Base-by-base conservation (phyloP, 73 alveolate genomes). In the Paramecium primaurelia region DNA sequence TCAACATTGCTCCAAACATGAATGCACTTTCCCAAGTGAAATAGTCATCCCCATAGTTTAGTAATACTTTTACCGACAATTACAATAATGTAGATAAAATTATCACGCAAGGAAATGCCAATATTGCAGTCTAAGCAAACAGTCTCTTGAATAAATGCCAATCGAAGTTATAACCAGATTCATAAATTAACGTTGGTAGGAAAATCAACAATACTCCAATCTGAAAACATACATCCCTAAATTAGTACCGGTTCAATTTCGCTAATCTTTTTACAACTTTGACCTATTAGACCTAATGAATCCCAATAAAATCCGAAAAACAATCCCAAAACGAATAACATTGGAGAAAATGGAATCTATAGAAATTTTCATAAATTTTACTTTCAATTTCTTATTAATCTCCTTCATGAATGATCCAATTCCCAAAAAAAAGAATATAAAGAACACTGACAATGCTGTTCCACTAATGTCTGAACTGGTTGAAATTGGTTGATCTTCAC, bases 11-110 rank as follows among this genome's bases (percentile, higher is more conserved):
- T 34, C 98, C 98, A 36, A 95, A 95, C 93, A 95, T 51, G 25
- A 95, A 93, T 0, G 96, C 93, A 4, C 95, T 96, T 36, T 75
- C 87, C 95, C 96, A 95, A 6, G 96, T 51, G 75, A 83, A 93
- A 37, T 95, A 90, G 6, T 86, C 93, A 38, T 93, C 94, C 36
- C 64, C 94, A 77, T 94, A 94, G 34, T 93, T 88, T 42, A 94
- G 71, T 58, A 94, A 64, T 58, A 84, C 92, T 42, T 80, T 84
- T 77, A 94, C 88, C 20, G 86, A 54, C 45, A 87, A 64, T 28
- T 64, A 77, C 37, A 87, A 37, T 18, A 87, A 71, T 38, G 88
- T 58, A 6, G 96, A 86, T 8, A 93, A 71, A 28, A 92, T 58
- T 25, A 92, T 22, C 34, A 92, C 96, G 26, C 89, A 92, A 12